Percentiles rank a stretch among this genome's conserved stretches.
phyloP scores from a whole-genome alignment of 2,329 filamentous ascomycete species.

The Fusarium sp. region DNA sequence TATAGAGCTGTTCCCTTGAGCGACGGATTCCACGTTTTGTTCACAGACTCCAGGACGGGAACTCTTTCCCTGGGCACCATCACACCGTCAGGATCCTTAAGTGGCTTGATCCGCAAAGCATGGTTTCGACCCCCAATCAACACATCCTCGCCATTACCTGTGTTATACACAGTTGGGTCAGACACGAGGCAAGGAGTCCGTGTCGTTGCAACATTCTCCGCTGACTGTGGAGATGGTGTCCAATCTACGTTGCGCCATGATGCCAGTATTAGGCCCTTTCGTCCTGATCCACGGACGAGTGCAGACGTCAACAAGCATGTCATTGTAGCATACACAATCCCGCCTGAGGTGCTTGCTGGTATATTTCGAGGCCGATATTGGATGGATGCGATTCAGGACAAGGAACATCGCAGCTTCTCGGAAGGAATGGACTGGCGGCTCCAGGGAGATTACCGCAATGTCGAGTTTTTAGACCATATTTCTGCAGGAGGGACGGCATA shows the following conservation, averaged over 20 bases:
- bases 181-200: constrained; percentile 66
- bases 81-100: constrained; percentile 59
- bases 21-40: constrained; percentile 71
- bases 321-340: constrained; percentile 69
- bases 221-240: constrained; percentile 24
- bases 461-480: constrained; percentile 32
- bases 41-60: constrained; percentile 66
- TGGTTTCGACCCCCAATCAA: constrained; percentile 55
- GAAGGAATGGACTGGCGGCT: constrained; percentile 34
- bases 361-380: constrained; percentile 33
- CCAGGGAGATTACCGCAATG: constrained; percentile 34
- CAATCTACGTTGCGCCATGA: constrained; percentile 13
- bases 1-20: constrained; percentile 71
- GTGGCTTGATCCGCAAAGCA: constrained; percentile 67
- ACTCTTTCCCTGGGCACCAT: constrained; percentile 69
- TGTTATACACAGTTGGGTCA: constrained; percentile 64
- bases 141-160: constrained; percentile 51
- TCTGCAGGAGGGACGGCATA: constrained; percentile 31
- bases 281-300: constrained; percentile 7
- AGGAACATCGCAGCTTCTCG: constrained; percentile 9
- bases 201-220: constrained; percentile 64
- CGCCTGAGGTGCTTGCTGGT: constrained; percentile 62
- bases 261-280: constrained; percentile 1
- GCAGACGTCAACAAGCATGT: constrained; percentile 46
- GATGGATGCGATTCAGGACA: constrained; percentile 5